Evolutionary conservation across 176 grass and related monocot genomes (phyloP), one percentile per base, ranked within the genome.

Genomic region (Chrysopogon serrulatus): DNA sequence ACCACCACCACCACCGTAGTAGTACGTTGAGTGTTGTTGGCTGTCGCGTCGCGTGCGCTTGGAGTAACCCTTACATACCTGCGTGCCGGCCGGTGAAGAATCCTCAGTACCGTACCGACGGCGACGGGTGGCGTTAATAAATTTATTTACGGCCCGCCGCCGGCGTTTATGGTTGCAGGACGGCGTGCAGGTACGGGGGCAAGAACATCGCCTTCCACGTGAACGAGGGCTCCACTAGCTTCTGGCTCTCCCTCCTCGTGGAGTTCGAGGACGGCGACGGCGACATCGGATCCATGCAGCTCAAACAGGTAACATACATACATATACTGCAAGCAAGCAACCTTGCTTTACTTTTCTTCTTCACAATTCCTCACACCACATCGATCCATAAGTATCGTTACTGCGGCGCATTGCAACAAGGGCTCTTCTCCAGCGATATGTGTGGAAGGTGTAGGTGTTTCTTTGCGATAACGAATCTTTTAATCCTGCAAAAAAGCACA

Each of bases 181-280:
- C 91, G 56, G 45, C 89, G 43, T 98, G 96, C 91, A 92, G 86
- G 80, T 98, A 98, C 85, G 76, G 89, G 23, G 87, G 85, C 14
- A 90, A 94, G 83, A 95, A 89, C 80, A 94, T 98, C 49, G 93
- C 96, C 31, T 98, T 98, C 88, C 96, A 87, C 65, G 91, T 98
- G 62, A 93, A 94, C 17, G 93, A 95, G 77, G 96, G 96, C 43
- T 98, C 96, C 16, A 98, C 93, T 41, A 82, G 83, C 75, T 98
- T 90, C 86, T 98, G 96, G 96, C 87, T 98, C 30, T 98, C 96
- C 28, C 93, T 98, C 40, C 84, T 98, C 3, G 91, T 98, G 26
- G 96, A 98, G 87, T 98, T 91, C 66, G 93, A 98, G 91, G 91
- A 92, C 81, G 96, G 86, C 12, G 96, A 98, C 85, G 96, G 96